Evolutionary conservation across 352 stramenopile species (phyloP).

Genomic region (Salisapilia sapeloensis): DNA sequence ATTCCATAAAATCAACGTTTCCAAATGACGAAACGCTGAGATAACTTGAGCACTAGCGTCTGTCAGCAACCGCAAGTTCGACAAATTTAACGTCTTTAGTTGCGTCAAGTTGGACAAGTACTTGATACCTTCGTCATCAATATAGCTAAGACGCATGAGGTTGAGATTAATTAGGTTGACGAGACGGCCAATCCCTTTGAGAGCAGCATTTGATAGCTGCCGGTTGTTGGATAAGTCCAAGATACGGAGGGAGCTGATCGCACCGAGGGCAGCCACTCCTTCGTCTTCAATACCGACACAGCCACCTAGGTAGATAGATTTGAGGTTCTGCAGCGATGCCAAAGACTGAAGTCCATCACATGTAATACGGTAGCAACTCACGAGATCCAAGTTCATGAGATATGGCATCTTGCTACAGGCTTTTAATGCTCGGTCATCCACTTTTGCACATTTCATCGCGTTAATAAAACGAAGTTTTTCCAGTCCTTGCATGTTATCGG

Average conservation of each 20-base stretch:
- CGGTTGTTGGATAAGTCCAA: constrained; percentile 62
- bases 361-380: constrained; percentile 58
- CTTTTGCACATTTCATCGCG: constrained; percentile 65
- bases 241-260: constrained; percentile 26
- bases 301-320: constrained; percentile 40
- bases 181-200: constrained; percentile 33
- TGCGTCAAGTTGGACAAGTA: constrained; percentile 21
- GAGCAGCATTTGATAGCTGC: constrained; percentile 42
- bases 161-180: constrained; percentile 50
- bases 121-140: constrained; percentile 33
- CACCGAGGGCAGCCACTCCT: constrained; percentile 23
- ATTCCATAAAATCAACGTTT: constrained; percentile 65
- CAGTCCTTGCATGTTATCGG: constrained; percentile 24
- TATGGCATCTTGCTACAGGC: constrained; percentile 29
- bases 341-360: constrained; percentile 28
- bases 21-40: constrained; percentile 19
- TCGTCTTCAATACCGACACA: constrained; percentile 38
- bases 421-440: constrained; percentile 25
- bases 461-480: constrained; percentile 58
- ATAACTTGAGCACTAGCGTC: constrained; percentile 25
- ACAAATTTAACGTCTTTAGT: constrained; percentile 57
- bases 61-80: constrained; percentile 66
- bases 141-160: constrained; percentile 64
- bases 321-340: constrained; percentile 19
- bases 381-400: constrained; percentile 55